Base-by-base conservation (phyloP, 2,329 filamentous ascomycete genomes). In the Cladosporium cucumerinum region DNA sequence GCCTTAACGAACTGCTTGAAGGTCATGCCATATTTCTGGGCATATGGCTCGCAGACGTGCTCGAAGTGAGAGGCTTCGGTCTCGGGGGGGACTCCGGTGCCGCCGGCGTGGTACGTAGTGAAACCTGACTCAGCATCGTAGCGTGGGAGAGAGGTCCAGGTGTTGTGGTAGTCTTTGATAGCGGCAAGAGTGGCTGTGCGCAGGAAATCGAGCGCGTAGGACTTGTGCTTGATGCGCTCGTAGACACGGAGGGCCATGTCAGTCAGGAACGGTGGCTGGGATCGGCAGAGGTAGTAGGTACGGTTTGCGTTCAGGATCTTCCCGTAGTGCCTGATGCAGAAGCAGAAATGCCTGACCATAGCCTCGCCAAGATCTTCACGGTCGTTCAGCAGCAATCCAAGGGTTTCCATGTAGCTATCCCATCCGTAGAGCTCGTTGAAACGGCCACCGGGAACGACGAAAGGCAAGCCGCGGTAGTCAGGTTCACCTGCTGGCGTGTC, bases 361-460 rank as follows among this genome's bases (percentile, higher is more conserved):
- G 89, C 86, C 81, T 97, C 97, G 70, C 93, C 93, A 63, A 98
- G 81, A 72, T 97, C 88, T 25, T 92, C 87, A 66, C 91, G 88
- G 75, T 95, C 91, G 74, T 94, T 92, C 71, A 92, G 87, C 66
- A 98, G 82, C 65, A 99, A 84, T 21, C 95, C 95, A 3, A 98
- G 83, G 5, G 94, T 95, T 77, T 94, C 92, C 93, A 99, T 98
- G 82, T 98, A 99, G 76, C 93, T 97, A 79, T 99, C 95, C 95
- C 95, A 99, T 55, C 94, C 94, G 76, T 99, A 99, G 25, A 99
- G 80, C 78, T 99, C 95, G 78, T 99, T 99, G 87, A 99, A 99
- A 32, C 95, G 87, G 26, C 95, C 95, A 66, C 95, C 95, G 0
- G 95, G 95, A 3, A 99, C 95, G n/a, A 98, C 93, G 72, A 98